Conservation (phyloP, 495 filamentous ascomycete species). For the Penicillium egyptiacum region DNA sequence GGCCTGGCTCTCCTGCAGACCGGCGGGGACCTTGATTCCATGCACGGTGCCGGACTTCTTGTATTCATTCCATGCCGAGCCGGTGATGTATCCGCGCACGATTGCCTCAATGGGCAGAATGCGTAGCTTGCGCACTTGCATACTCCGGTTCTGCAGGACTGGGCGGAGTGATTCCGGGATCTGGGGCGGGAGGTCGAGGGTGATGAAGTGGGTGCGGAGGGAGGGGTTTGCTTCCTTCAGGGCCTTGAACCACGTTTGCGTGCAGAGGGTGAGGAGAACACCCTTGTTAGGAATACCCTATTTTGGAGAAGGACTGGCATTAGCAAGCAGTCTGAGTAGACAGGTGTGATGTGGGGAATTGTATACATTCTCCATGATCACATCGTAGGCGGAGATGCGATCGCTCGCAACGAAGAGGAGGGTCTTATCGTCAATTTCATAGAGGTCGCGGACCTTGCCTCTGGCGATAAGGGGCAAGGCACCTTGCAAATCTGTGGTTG, state of each 20-base stretch:
- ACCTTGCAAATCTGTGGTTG: conserved; percentile 53
- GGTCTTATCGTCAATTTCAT: conserved; percentile 68
- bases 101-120: conserved; percentile 90
- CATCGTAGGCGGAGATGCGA: conserved; percentile 93
- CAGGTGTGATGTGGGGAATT: conserved; percentile 5
- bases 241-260: conserved; percentile 80
- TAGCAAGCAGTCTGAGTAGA: conserved; percentile 3
- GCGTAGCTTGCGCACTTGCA: conserved; percentile 77
- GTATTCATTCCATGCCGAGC: conserved; percentile 86
- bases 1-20: conserved; percentile 68
- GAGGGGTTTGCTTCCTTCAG: conserved; percentile 63
- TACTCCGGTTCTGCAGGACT: conserved; percentile 66
- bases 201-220: conserved; percentile 75
- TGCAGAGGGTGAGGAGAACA: conserved; percentile 77
- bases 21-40: conserved; percentile 65
- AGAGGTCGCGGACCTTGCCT: conserved; percentile 85
- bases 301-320: background rate
- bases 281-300: conserved; percentile 85
- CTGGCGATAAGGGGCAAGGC: conserved; percentile 56
- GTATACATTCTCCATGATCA: conserved; percentile 78
- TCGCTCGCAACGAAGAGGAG: conserved; percentile 89
- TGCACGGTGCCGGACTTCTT: conserved; percentile 75
- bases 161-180: conserved; percentile 49
- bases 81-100: conserved; percentile 92
- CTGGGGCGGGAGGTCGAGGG: conserved; percentile 60